phyloP scores from a whole-genome alignment of 2,329 filamentous ascomycete genomes.

The Cercospora berteroae region DNA sequence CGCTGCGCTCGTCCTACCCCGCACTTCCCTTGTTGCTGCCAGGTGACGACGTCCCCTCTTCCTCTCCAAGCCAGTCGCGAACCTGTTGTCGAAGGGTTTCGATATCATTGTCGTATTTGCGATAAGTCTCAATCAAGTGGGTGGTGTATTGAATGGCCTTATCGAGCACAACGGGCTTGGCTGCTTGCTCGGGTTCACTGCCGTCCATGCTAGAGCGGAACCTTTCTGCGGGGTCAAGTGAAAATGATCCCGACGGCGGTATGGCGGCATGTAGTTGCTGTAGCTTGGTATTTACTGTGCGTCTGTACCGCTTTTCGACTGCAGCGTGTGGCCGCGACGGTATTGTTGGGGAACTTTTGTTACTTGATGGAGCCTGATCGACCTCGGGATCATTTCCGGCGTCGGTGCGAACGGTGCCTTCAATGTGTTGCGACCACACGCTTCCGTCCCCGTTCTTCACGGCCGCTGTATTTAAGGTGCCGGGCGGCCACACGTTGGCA shows the following conservation, averaged over 20 bases:
- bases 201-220: conserved; percentile 5
- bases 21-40: neutral
- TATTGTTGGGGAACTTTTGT: conserved; percentile 7
- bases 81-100: conserved; percentile 17
- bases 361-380: conserved; percentile 3
- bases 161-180: conserved; percentile 23
- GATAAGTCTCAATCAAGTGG: conserved; percentile 22
- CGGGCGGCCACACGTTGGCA: conserved; percentile 1
- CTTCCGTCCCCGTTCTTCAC: neutral
- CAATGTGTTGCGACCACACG: neutral
- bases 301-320: conserved; percentile 23
- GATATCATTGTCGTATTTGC: conserved; percentile 23
- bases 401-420: neutral
- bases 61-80: conserved; percentile 19
- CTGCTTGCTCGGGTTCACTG: conserved; percentile 15
- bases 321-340: conserved; percentile 22
- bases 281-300: conserved; percentile 23
- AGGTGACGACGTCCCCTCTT: neutral
- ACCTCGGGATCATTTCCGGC: neutral
- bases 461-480: neutral
- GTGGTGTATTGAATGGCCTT: conserved; percentile 24
- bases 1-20: neutral
- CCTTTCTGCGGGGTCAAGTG: conserved; percentile 6
- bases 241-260: conserved; percentile 20
- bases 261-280: conserved; percentile 22